Evolutionary conservation across 164 flowering plant species (phyloP).

Genomic region (Annona squamosa): DNA sequence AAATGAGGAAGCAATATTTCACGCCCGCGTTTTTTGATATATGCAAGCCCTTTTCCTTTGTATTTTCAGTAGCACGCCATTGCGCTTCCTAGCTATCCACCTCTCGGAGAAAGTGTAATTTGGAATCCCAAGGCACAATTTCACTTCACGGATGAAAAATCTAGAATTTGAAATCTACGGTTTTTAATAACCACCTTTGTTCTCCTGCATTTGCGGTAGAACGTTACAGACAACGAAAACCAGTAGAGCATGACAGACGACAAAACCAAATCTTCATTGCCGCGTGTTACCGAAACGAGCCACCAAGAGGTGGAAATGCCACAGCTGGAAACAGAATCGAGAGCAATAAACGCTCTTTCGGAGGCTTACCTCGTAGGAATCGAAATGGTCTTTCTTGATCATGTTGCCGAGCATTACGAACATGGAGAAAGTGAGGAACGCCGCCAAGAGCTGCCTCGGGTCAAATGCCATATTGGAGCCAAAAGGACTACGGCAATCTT

Average conservation of each 20-base stretch:
- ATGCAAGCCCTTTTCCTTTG: not conserved
- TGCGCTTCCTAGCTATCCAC: not conserved
- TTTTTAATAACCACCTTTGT: too few species aligned
- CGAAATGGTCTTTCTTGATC: slow-evolving; percentile 87
- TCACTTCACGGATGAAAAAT: not conserved
- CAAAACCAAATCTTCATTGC: not conserved
- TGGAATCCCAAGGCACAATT: not conserved
- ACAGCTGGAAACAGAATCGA: not conserved
- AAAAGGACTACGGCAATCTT: not conserved
- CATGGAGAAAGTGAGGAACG: slow-evolving; percentile 78
- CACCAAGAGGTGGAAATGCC: not conserved
- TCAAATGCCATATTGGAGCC: slow-evolving; percentile 49
- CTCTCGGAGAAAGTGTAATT: not conserved
- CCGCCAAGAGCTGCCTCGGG: slow-evolving; percentile 81
- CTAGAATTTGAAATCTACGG: not conserved
- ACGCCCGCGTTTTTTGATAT: not conserved
- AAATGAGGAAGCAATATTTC: not conserved
- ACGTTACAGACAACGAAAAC: too few species aligned
- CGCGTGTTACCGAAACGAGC: not conserved
- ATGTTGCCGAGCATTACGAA: slow-evolving; percentile 87
- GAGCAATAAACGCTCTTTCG: not conserved
- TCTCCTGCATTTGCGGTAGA: too few species aligned
- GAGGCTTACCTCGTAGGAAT: slow-evolving; percentile 9
- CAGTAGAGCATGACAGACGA: not conserved
- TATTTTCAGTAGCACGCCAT: not conserved